Evolutionary conservation across 257 asterid genomes (phyloP), one percentile per base, ranked within the genome.

Genomic region (Capsicum rhomboideum): DNA sequence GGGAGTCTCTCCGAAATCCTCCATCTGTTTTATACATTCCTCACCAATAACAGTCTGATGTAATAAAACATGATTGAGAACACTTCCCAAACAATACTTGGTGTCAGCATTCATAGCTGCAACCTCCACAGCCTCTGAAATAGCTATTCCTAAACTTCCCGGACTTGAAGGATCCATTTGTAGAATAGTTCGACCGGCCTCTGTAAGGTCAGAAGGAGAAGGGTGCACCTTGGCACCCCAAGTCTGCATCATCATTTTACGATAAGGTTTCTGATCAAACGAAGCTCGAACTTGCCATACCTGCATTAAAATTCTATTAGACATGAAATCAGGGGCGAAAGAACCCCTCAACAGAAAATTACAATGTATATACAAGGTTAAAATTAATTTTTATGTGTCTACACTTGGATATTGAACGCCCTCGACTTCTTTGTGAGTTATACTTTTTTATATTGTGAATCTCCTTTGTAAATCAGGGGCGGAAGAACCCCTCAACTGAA

Each of bases 151-250:
- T 87, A 96, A 84, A 88, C 99, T 96, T 37, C 99, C 98, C 0
- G 98, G 98, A 90, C 94, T 96, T 16, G 79, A 89, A 49, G 98
- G 94, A 75, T 96, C 93, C 37, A 85, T 44, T 69, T 86, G 90
- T 20, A 94, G 98, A 23, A 96, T 86, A 61, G 83, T 84, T 44
- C 87, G 88, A 75, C 98, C 99, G 1, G 95, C 82, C 89, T 93
- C 93, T 0, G 98, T 96, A 46, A 93, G 21, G 20, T 0, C 83
- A 23, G 99, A 96, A 59, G 99, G 98, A 14, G 99, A 96, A 67
- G 98, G 97, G 86, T 96, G 98, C n/a, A 94, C 98, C 86, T 88
- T 90, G 13, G 98, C 99, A 12, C 98, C 99, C 97, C 98, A 96
- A 0, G 98, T 96, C 85, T 96, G 93, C 98, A 94, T 96, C 98